Conservation (phyloP, 768 basidiomycete species). For the Lentinula raphanica region DNA sequence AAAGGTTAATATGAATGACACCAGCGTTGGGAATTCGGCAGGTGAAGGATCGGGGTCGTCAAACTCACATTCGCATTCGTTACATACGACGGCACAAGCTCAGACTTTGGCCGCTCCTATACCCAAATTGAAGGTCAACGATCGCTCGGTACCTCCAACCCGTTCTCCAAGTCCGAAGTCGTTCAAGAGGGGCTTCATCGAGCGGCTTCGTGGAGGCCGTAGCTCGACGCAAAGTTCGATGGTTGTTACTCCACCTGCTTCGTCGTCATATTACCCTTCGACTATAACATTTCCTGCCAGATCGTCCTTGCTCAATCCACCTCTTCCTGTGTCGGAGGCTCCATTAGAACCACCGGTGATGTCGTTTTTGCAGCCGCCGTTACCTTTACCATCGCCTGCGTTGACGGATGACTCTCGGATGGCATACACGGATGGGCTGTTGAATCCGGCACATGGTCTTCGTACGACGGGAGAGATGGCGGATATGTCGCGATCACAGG, state of each 20-base stretch:
- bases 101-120: background rate
- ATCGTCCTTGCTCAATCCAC: slow-evolving; percentile 1
- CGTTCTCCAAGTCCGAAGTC: background rate
- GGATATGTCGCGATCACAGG: background rate
- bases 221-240: background rate
- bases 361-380: background rate
- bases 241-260: background rate
- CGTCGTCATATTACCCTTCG: slow-evolving; percentile 1
- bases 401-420: background rate
- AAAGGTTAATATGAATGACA: background rate
- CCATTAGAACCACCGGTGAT: background rate
- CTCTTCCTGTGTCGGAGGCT: background rate
- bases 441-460: background rate
- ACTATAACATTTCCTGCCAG: background rate
- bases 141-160: background rate
- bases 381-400: background rate
- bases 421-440: background rate
- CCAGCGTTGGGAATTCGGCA: background rate
- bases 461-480: background rate
- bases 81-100: background rate
- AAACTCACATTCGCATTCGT: slow-evolving; percentile 2
- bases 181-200: background rate
- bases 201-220: slow-evolving; percentile 1
- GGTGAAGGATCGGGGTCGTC: background rate
- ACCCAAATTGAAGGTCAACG: background rate